Evolutionary conservation across 2,329 filamentous ascomycete species (phyloP).

Genomic region (Talaromyces sp.): DNA sequence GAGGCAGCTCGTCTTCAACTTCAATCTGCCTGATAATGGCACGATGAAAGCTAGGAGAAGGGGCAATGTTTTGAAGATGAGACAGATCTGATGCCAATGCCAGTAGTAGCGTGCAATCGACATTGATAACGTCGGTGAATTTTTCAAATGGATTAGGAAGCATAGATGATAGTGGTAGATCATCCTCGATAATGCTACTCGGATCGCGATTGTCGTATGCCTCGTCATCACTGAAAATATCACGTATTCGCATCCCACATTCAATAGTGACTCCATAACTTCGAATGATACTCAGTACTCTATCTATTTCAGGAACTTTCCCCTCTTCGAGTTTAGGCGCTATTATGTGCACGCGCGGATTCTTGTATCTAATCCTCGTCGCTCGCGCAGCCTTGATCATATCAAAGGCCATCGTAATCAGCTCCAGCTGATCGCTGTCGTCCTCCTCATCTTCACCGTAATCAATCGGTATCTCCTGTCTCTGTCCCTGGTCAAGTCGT

Average conservation of each 20-base stretch:
- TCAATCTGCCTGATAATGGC: conserved; percentile 64
- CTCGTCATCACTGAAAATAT: conserved; percentile 10
- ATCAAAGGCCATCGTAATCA: conserved; percentile 59
- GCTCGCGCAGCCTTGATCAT: conserved; percentile 56
- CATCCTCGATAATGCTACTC: conserved; percentile 16
- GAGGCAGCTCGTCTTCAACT: conserved; percentile 58
- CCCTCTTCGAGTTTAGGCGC: conserved; percentile 57
- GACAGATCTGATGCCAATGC: conserved; percentile 72
- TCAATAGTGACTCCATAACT: conserved; percentile 46
- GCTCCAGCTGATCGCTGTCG: conserved; percentile 54
- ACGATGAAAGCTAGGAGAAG: conserved; percentile 54
- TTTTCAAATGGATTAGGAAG: conserved; percentile 40
- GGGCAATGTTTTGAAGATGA: conserved; percentile 47
- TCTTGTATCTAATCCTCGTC: conserved; percentile 56
- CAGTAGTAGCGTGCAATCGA: conserved; percentile 63
- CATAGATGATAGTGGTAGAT: conserved; percentile 30
- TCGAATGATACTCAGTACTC: conserved; percentile 54
- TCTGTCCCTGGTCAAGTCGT: not conserved
- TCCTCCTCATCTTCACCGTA: conserved; percentile 43
- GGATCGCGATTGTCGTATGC: conserved; percentile 12
- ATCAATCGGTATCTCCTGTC: conserved; percentile 21
- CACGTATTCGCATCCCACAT: conserved; percentile 28
- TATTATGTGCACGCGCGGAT: conserved; percentile 59
- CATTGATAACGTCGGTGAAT: conserved; percentile 44
- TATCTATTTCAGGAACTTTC: conserved; percentile 53